Evolutionary conservation across 495 filamentous ascomycete genomes (phyloP).

Genomic region (Darksidea phi): DNA sequence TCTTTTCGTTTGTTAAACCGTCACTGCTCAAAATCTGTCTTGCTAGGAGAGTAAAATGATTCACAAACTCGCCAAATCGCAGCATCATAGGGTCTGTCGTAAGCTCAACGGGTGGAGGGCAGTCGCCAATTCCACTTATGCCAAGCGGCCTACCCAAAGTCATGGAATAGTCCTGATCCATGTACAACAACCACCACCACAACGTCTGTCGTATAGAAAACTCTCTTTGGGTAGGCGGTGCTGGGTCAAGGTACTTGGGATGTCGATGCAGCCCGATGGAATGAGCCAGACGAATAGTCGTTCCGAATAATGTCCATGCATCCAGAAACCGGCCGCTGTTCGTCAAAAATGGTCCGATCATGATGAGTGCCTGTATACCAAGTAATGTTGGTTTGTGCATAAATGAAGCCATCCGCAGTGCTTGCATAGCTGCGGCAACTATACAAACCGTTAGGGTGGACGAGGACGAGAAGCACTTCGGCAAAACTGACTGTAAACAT

Average conservation of each 20-base stretch:
- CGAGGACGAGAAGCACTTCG: background rate
- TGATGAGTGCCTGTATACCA: conserved; percentile 42
- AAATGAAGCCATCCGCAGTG: conserved; percentile 43
- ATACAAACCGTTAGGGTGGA: background rate
- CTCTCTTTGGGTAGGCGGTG: conserved; percentile 44
- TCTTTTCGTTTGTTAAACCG: conserved; percentile 44
- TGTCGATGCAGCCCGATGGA: conserved; percentile 48
- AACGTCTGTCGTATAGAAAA: conserved; percentile 44
- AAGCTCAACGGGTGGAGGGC: conserved; percentile 46
- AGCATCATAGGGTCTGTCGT: conserved; percentile 45
- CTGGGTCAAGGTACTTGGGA: conserved; percentile 47
- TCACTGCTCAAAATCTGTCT: conserved; percentile 48
- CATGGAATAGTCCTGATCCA: conserved; percentile 54
- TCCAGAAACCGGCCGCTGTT: conserved; percentile 46
- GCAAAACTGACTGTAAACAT: conserved; percentile 46
- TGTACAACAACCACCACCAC: conserved; percentile 55
- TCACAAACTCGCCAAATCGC: conserved; percentile 45
- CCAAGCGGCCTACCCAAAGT: conserved; percentile 49
- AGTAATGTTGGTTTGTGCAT: conserved; percentile 43
- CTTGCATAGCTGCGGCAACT: conserved; percentile 47
- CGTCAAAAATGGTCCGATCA: conserved; percentile 45
- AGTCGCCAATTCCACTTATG: conserved; percentile 51
- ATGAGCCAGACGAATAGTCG: conserved; percentile 43
- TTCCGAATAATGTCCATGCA: conserved; percentile 46
- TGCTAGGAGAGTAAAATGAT: conserved; percentile 49